Base-by-base conservation (phyloP, 129 eudicot species). In the Lonicera japonica region DNA sequence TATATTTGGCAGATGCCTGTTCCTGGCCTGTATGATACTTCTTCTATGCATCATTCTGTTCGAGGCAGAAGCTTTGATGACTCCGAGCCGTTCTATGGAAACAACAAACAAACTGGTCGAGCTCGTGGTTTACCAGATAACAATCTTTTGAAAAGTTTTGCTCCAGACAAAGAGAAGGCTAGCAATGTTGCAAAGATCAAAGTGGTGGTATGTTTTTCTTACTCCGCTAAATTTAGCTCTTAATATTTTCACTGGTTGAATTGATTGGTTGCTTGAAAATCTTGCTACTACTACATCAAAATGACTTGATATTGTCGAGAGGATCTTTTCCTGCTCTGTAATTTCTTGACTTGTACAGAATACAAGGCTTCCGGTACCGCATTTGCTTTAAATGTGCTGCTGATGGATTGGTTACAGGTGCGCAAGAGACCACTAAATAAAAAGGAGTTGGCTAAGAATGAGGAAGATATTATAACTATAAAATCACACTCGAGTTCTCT, bases 371-470 rank as follows among this genome's bases (percentile, higher is more conserved):
- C 60, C 29, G n/a, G 19, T 25, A 58, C 52, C 38, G 1, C n/a
- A 4, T 55, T 34, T 72, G 52, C 54, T 54, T 51, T 41, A 18
- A 56, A 10, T 47, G 51, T 48, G 46, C 24, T 61, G 22, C 74
- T 58, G 13, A 22, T 69, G 68, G 63, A 57, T 29, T 75, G 45
- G 24, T 74, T 72, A 55, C 83, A 92, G 99, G 99, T 92, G 77
- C 87, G 99, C 19, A 92, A 92, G 77, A 85, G 99, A 65, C 99
- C 99, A 13, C 79, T 87, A 39, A 92, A 92, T 81, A 92, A 92
- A 70, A 92, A 82, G 72, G 99, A 92, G 82, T 70, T 92, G 51
- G 77, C 95, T 16, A 87, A 85, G 84, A 92, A 83, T 36, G 99
- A 92, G 79, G 99, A 92, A 70, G 99, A 92, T 79, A 92, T 92